Conservation (phyloP, 2,329 filamentous ascomycete species). For the Eutypella sp. region DNA sequence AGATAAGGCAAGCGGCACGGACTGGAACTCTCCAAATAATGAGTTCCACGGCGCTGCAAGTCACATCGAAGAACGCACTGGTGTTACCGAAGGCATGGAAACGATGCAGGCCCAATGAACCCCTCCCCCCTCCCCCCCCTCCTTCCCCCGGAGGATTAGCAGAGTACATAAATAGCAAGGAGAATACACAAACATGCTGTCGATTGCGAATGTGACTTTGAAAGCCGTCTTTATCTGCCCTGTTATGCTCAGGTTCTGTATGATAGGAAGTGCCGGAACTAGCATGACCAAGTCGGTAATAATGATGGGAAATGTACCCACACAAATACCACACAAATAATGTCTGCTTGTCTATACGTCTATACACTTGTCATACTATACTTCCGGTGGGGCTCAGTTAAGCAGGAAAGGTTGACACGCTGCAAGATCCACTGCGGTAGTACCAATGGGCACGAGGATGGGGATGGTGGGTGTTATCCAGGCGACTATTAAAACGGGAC, state of each 20-base stretch:
- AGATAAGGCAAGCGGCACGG: constrained; percentile 21
- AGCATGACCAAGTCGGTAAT: constrained; percentile 30
- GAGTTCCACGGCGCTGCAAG: constrained; percentile 13
- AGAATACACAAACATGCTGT: constrained; percentile 8
- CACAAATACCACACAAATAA: constrained; percentile 26
- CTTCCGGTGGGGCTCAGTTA: constrained; percentile 10
- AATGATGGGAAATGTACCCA: constrained; percentile 31
- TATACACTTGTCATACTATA: constrained; percentile 16
- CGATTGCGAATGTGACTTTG: constrained; percentile 12
- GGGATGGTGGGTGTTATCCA: constrained; percentile 5
- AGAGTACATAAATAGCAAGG: neutral
- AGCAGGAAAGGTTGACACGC: constrained; percentile 11
- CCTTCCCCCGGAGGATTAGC: constrained; percentile 7
- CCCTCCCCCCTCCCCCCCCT: too few relatives aligned
- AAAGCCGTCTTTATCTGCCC: constrained; percentile 6
- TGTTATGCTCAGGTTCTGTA: constrained; percentile 23
- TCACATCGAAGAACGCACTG: constrained; percentile 15
- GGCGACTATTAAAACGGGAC: constrained; percentile 5
- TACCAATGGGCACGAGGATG: constrained; percentile 4
- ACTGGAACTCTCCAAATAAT: constrained; percentile 21
- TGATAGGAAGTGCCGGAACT: constrained; percentile 27
- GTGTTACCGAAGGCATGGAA: constrained; percentile 20
- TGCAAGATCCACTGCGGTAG: constrained; percentile 1
- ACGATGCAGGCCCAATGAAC: constrained; percentile 25
- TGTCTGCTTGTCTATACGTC: constrained; percentile 22